Percentiles rank a stretch among this genome's conserved stretches.
Conservation (phyloP, 148 eudicot species). For the Rhododendron mucronatum region DNA sequence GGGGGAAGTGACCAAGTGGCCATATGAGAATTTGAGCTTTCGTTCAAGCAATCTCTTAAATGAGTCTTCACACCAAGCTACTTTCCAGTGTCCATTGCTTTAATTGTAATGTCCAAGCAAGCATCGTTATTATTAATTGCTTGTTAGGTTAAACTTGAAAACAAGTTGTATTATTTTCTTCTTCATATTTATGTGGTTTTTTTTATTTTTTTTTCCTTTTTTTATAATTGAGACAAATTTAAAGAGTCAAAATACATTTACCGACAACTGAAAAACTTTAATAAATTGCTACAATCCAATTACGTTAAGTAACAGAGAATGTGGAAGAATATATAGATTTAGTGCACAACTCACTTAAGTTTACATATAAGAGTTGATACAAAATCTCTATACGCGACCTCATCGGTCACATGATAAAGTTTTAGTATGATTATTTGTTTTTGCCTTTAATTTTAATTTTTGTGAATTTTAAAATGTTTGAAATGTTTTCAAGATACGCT, state of each 20-base stretch:
- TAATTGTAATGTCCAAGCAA: background rate
- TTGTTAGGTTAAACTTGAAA: background rate
- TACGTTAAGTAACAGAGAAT: too few relatives aligned
- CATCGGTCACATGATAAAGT: background rate
- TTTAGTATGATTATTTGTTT: too few relatives aligned
- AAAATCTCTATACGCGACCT: background rate
- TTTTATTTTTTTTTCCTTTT: background rate
- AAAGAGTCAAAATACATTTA: too few relatives aligned
- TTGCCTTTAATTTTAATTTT: background rate
- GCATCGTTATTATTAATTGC: background rate
- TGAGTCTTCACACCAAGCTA: background rate
- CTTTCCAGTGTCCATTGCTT: background rate
- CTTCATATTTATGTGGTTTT: background rate
- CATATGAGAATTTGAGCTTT: conserved; percentile 12
- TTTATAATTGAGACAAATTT: too few relatives aligned
- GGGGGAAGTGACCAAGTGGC: conserved; percentile 13
- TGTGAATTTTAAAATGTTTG: background rate
- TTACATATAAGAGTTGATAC: background rate
- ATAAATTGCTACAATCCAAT: background rate
- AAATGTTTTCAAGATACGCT: background rate
- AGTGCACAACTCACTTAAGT: background rate
- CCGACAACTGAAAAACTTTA: background rate
- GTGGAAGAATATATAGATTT: background rate
- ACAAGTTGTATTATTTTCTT: background rate
- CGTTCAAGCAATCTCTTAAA: conserved; percentile 16